phyloP scores from a whole-genome alignment of 2,329 filamentous ascomycete species.

The Diaporthe nobilis region DNA sequence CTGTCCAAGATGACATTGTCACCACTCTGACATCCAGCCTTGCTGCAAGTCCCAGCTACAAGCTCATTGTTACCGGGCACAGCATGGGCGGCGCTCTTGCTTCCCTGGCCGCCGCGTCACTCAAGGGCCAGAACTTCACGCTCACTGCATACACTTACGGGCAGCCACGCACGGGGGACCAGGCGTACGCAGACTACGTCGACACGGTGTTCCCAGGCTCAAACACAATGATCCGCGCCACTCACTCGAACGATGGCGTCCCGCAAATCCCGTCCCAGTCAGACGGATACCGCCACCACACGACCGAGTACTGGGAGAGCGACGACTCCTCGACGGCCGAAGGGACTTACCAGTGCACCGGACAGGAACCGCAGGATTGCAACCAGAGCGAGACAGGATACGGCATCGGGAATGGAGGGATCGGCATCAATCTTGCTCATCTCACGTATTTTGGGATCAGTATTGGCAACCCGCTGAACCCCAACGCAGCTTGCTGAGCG shows the following conservation, averaged over 20 bases:
- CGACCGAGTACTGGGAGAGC: constrained; percentile 61
- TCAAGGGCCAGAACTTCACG: constrained; percentile 49
- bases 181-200: constrained; percentile 55
- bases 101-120: constrained; percentile 56
- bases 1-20: constrained; percentile 22
- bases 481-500: constrained; percentile 32
- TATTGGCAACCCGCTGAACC: constrained; percentile 19
- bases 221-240: constrained; percentile 58
- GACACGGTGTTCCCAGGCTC: constrained; percentile 39
- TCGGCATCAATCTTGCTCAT: constrained; percentile 33
- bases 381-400: constrained; percentile 17
- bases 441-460: constrained; percentile 35
- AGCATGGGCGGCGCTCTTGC: constrained; percentile 63
- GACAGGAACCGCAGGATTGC: constrained; percentile 32
- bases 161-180: constrained; percentile 60
- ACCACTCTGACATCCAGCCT: constrained; percentile 8
- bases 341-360: constrained; percentile 16
- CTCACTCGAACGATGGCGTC: constrained; percentile 64
- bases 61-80: constrained; percentile 59
- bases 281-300: constrained; percentile 62
- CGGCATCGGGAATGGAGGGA: constrained; percentile 11
- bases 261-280: constrained; percentile 60
- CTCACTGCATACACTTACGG: constrained; percentile 63
- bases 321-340: neutral
- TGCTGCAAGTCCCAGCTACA: constrained; percentile 48